These are phyloP conservation scores for Neospora caninum DNA, from an alignment of 169 alveolate genomes.

Conservation along the genomic window DNA sequence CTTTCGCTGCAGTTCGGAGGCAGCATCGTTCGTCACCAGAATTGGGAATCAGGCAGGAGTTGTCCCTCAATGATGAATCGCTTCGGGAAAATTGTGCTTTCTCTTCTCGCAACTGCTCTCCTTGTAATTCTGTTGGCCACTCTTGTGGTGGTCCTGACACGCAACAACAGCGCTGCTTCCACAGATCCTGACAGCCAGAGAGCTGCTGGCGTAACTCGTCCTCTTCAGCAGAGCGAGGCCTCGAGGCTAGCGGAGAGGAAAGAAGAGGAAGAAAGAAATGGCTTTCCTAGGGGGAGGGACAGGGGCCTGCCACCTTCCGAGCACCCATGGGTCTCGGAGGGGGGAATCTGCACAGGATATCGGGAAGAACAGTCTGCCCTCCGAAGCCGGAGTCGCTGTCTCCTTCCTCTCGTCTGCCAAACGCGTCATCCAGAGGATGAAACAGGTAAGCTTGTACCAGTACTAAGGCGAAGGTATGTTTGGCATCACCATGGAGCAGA, in stretches of 20 bases:
- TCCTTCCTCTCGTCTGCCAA: slow-evolving; percentile 13
- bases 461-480: no score
- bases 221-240: background rate
- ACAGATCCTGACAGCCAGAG: background rate
- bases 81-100: background rate
- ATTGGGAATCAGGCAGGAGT: background rate
- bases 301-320: background rate
- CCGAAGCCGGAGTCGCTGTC: background rate
- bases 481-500: no score
- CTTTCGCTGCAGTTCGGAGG: background rate
- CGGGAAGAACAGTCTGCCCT: background rate
- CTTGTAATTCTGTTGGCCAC: background rate
- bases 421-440: background rate
- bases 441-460: background rate
- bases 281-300: background rate
- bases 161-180: background rate
- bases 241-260: background rate
- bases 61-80: background rate
- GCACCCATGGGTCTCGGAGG: background rate
- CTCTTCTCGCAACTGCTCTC: background rate
- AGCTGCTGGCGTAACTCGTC: background rate
- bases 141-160: background rate
- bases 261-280: background rate
- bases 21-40: background rate
- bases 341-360: background rate